Base-by-base conservation (phyloP, 306 rosid genomes). In the Argentina anserina region DNA sequence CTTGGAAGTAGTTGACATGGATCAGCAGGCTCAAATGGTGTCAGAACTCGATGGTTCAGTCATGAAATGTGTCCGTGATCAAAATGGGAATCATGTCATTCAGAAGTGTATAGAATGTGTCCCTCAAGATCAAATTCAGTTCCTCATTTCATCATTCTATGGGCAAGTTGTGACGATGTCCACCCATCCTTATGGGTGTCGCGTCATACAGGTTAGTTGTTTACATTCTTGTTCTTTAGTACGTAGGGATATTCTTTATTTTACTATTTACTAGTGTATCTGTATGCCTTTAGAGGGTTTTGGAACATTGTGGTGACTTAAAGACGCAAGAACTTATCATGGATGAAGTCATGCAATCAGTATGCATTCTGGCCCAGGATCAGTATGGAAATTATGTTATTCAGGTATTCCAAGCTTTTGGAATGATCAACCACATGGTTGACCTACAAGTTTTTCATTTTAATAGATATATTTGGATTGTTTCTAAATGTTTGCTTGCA, bases 311-410 rank as follows among this genome's bases (percentile, higher is more conserved):
- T 78, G 84, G 89, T 79, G 95, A 91, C 81, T 74, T 74, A 74
- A 81, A 84, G 13, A 94, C 96, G 0, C 96, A 88, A 83, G 81
- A 87, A 81, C 81, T 87, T 79, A 84, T 94, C 77, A 94, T 94
- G 99, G 96, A 87, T 45, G 97, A 94, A 88, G 84, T 94, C 80
- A 91, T 94, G 99, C 90, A 85, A 72, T 85, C 95, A 75, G 95
- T 94, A 46, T 87, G 96, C 85, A 81, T 77, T 72, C 81, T 94
- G 82, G 90, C 99, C 33, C 99, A 87, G 78, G 99, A 94, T 84
- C 99, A 94, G 79, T 94, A 89, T 75, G 99, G 99, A 77, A 94
- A 94, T 78, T 94, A 94, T 83, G 97, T 94, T 68, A 91, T 94
- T 81, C 99, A 94, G 98, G 98, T 93, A 81, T 70, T 26, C 18